Evolutionary conservation across 306 rosid species (phyloP), one percentile per base, ranked within the genome.

Genomic region (Castanea mollissima): DNA sequence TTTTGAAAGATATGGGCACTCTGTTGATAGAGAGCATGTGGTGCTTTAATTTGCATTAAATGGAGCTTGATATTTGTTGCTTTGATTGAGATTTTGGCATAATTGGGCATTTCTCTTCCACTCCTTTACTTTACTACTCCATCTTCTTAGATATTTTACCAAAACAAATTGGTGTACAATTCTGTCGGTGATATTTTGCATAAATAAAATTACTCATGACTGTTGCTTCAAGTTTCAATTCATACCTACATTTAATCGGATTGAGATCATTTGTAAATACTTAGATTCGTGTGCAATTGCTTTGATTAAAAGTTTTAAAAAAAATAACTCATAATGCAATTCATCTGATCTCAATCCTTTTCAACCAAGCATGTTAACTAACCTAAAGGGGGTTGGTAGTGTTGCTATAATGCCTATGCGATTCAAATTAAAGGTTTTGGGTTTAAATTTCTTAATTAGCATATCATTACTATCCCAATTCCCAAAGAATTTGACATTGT

Each of bases 11-110:
- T 59, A 38, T 23, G 79, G 75, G 52, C 27, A 9, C 1, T 58
- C 5, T 10, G 65, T 3, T 58, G 32, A 49, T 23, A 27, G 4
- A 23, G 31, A 20, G 31, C 73, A 67, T 80, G 80, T 52, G 80
- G 74, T 63, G 56, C 51, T 74, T 51, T 60, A 68, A 77, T 51
- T 80, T 80, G 79, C 67, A 60, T 12, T 60, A 16, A 67, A 31
- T 67, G 15, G 14, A 35, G 18, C 31, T 74, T 19, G 55, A 23
- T 23, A 64, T 80, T 41, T 41, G 46, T 41, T 8, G 12, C 46
- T 41, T 41, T 41, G 11, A 2, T 41, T 41, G 46, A 41, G 46
- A 8, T 41, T 15, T 71, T 38, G 46, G 41, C 23, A 49, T 25
- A 2, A 3, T 46, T 21, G 2, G 67, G 16, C 18, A 18, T 13